Evolutionary conservation across 2,329 filamentous ascomycete species (phyloP).

Genomic region (Pseudocercospora musae): DNA sequence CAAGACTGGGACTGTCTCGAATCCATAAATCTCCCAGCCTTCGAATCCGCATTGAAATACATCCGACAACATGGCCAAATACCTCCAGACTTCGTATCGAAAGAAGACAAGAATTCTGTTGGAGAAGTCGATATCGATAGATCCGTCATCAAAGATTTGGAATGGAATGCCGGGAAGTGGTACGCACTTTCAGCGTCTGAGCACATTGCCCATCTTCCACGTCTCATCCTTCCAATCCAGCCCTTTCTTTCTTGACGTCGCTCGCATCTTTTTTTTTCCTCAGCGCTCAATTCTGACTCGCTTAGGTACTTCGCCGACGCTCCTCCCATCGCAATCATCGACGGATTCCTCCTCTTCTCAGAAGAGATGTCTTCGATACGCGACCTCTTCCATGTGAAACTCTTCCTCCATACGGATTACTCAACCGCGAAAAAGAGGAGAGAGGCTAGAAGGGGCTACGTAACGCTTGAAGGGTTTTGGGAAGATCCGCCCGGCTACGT

Average conservation of each 20-base stretch:
- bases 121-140: conserved; percentile 41
- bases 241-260: too few relatives aligned
- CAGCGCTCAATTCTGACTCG: neutral
- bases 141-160: conserved; percentile 31
- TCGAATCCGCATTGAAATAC: conserved; percentile 65
- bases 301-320: conserved; percentile 29
- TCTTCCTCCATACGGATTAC: conserved; percentile 73
- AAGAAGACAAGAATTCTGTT: conserved; percentile 58
- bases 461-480: conserved; percentile 86
- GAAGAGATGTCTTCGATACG: conserved; percentile 53
- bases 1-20: conserved; percentile 91
- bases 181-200: neutral
- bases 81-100: conserved; percentile 51
- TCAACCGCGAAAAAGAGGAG: conserved; percentile 61
- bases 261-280: too few relatives aligned
- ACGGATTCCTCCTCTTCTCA: conserved; percentile 84
- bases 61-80: conserved; percentile 66
- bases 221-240: too few relatives aligned
- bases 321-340: conserved; percentile 65
- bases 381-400: conserved; percentile 65
- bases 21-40: conserved; percentile 67
- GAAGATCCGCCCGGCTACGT: conserved; percentile 91
- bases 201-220: too few relatives aligned
- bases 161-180: conserved; percentile 21
- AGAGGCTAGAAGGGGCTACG: conserved; percentile 70